Evolutionary conservation across 1,139 yeast species (phyloP), one percentile per base, ranked within the genome.

Genomic region (Candida buenavistaensis): DNA sequence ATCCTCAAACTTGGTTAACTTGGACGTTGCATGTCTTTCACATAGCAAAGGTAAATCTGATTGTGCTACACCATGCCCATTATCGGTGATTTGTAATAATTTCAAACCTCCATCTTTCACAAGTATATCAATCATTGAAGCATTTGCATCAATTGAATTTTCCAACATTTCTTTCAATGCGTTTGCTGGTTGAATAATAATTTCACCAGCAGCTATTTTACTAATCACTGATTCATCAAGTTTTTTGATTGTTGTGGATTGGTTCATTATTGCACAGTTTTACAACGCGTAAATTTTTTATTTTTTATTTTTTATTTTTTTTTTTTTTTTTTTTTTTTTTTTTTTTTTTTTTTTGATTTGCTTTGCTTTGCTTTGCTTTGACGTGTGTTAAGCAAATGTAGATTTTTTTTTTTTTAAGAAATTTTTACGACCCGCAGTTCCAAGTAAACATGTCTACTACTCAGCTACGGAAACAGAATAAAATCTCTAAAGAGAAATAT

Each of bases 191-290:
- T 90, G 94, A 23, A 90, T 75, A 40, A 94, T 87, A 61, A 94
- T 88, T 62, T 94, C 98, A 1, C 98, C 98, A 1, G 99, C 98
- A 0, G 99, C 98, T 19, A 94, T 92, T 41, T 83, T 75, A 56
- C 88, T 90, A 35, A 94, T 86, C 22, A 90, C 97, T 3, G 75
- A 53, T 17, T 63, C 63, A 25, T 82, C 89, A 9, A 88, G 70
- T 33, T 75, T 69, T 50, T 64, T 52, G 28, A 63, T 64, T 33
- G 35, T 30, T 17, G 30, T 20, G 7, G 15, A n/a, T 24, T 26
- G 23, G 12, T 14, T 30, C 36, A 10, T 33, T 19, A 17, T 17
- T 17, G 5, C 5, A 7, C 7, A 7, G 19, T 17, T 17, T 17
- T 17, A 7, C 30, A 28, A 32, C 35, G 26, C 35, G 31, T 13